Evolutionary conservation across 2,329 filamentous ascomycete genomes (phyloP).

Genomic region (Immersiporthe knoxdaviesiana): DNA sequence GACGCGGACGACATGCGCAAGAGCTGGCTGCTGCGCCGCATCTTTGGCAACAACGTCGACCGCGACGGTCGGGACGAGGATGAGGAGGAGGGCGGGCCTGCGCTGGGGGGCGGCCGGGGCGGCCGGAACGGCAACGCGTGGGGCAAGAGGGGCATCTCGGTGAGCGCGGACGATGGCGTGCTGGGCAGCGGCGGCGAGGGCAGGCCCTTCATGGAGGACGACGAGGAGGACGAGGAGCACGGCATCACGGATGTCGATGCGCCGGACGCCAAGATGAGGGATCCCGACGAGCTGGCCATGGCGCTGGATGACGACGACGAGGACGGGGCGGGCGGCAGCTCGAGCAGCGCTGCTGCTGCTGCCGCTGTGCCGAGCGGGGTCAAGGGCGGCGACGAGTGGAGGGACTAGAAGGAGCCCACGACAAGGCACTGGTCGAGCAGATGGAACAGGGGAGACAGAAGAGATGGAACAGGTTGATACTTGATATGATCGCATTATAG

Average conservation of each 20-base stretch:
- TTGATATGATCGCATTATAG: background rate
- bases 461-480: background rate
- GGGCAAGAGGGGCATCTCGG: conserved; percentile 67
- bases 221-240: conserved; percentile 48
- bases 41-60: conserved; percentile 67
- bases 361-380: conserved; percentile 42
- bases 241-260: conserved; percentile 41
- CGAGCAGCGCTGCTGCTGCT: conserved; percentile 24
- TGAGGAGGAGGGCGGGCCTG: conserved; percentile 63
- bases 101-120: conserved; percentile 42
- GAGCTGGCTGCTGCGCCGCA: conserved; percentile 79
- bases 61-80: conserved; percentile 47
- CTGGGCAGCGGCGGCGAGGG: conserved; percentile 54
- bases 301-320: conserved; percentile 63
- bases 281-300: conserved; percentile 66
- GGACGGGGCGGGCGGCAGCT: conserved; percentile 43
- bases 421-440: background rate
- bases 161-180: conserved; percentile 67
- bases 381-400: conserved; percentile 53
- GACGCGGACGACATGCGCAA: conserved; percentile 86
- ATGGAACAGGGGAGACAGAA: background rate
- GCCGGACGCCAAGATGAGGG: conserved; percentile 67
- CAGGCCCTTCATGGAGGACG: conserved; percentile 42
- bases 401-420: conserved; percentile 25
- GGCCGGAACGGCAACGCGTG: conserved; percentile 46